These are phyloP conservation scores for Dipodascus albidus DNA, from an alignment of 805 yeast genomes.

Conservation along the genomic window DNA sequence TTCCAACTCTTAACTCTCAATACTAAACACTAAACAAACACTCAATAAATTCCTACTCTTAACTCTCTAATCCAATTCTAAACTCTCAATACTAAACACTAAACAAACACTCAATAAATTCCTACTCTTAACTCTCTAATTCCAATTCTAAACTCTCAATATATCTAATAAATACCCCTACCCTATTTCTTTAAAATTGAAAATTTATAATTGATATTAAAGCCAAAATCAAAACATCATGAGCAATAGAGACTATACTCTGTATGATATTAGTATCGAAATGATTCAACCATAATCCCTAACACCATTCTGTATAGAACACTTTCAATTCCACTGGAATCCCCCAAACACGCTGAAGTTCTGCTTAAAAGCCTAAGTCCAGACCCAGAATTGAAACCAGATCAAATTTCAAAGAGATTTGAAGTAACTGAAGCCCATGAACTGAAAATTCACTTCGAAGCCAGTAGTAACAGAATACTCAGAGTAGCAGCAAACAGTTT, in stretches of 20 bases:
- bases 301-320: slow-evolving; percentile 7
- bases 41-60: too few relatives aligned
- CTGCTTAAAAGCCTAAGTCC: slow-evolving; percentile 54
- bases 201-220: too few relatives aligned
- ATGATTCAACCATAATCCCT: background rate
- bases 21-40: too few relatives aligned
- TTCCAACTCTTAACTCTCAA: too few relatives aligned
- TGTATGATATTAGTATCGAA: too few relatives aligned
- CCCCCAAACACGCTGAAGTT: slow-evolving; percentile 45
- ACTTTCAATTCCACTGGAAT: slow-evolving; percentile 54
- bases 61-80: too few relatives aligned
- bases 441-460: slow-evolving; percentile 41
- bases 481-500: slow-evolving; percentile 78
- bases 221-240: too few relatives aligned
- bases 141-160: too few relatives aligned
- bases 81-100: too few relatives aligned
- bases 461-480: slow-evolving; percentile 60
- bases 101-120: too few relatives aligned
- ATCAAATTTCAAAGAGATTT: slow-evolving; percentile 46
- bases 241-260: background rate
- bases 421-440: slow-evolving; percentile 22
- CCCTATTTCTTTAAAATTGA: background rate
- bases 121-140: too few relatives aligned
- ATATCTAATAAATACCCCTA: too few relatives aligned
- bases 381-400: slow-evolving; percentile 70